Evolutionary conservation across 2,329 filamentous ascomycete genomes (phyloP), one percentile per base, ranked within the genome.

Genomic region (Dactylellina parvicollis): DNA sequence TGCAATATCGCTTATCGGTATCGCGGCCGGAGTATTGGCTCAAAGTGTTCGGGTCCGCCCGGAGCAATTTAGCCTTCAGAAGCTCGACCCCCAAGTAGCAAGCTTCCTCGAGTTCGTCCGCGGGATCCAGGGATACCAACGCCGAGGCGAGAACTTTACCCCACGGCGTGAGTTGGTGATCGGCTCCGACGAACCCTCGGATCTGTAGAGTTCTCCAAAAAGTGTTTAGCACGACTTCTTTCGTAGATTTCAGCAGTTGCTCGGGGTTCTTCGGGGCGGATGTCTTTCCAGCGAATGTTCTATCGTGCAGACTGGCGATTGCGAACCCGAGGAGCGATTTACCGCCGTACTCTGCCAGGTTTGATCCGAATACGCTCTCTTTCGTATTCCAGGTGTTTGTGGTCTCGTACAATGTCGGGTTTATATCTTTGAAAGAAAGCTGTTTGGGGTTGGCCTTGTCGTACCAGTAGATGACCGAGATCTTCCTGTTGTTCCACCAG

Each of bases 171-270:
- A 97, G 85, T 71, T 89, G 87, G 80, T 98, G 94, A 50, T 86
- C 84, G 55, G 88, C 85, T 76, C 95, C 87, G 49, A 96, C 85
- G 78, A 97, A 99, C 22, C 90, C 92, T 70, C 93, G 88, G 52
- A 98, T 85, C 79, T 96, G 92, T 20, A 99, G 85, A 81, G 97
- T 95, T 62, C 92, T 88, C 90, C 92, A 97, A 69, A 94, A 85
- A 4, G 89, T 87, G 77, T 96, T 91, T 16, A 92, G 83, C 22
- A 86, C 82, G 61, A 94, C 86, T 78, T 95, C 90, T 14, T 90
- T 85, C 75, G 89, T 86, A n/a, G 89, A 86, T 70, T 85, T 87
- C 5, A 82, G 75, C 78, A 83, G 82, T 49, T 78, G 75, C 40
- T 79, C 78, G 26, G 79, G 77, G 61, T 84, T 82, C 75, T 85